These are phyloP conservation scores for Apiospora aurea DNA, from an alignment of 2,329 filamentous ascomycete species.

Conservation along the genomic window DNA sequence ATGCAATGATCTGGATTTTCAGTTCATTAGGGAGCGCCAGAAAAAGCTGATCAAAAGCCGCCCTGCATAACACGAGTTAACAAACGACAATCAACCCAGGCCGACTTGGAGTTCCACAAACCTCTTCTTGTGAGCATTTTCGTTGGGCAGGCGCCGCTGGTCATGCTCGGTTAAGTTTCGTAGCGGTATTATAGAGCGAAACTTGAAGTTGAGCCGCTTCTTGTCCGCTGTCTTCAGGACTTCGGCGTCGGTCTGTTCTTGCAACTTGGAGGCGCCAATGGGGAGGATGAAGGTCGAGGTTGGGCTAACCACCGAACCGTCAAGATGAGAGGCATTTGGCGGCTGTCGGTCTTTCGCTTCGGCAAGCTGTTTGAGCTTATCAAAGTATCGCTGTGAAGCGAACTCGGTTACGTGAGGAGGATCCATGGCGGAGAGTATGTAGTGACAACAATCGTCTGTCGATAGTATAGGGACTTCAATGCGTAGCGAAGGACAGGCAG, in stretches of 20 bases:
- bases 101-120: slow-evolving; percentile 27
- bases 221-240: slow-evolving; percentile 37
- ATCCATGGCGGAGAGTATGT: slow-evolving; percentile 56
- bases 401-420: slow-evolving; percentile 71
- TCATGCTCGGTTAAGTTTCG: slow-evolving; percentile 43
- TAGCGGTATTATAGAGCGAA: slow-evolving; percentile 41
- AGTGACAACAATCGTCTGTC: neutral
- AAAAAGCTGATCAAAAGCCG: slow-evolving; percentile 65
- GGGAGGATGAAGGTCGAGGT: slow-evolving; percentile 59
- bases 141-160: slow-evolving; percentile 36
- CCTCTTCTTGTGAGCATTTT: slow-evolving; percentile 38
- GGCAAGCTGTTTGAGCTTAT: slow-evolving; percentile 64
- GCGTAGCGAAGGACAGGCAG: slow-evolving; percentile 35
- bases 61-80: slow-evolving; percentile 36
- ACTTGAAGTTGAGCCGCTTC: slow-evolving; percentile 41
- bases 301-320: slow-evolving; percentile 38
- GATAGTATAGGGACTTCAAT: slow-evolving; percentile 29
- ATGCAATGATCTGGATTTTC: slow-evolving; percentile 67
- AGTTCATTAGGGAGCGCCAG: slow-evolving; percentile 65
- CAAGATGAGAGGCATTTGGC: slow-evolving; percentile 44
- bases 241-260: slow-evolving; percentile 45
- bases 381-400: slow-evolving; percentile 69
- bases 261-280: slow-evolving; percentile 44
- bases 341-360: slow-evolving; percentile 50
- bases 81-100: neutral